phyloP scores from a whole-genome alignment of 352 stramenopile species.

The Pythium myriotylum region DNA sequence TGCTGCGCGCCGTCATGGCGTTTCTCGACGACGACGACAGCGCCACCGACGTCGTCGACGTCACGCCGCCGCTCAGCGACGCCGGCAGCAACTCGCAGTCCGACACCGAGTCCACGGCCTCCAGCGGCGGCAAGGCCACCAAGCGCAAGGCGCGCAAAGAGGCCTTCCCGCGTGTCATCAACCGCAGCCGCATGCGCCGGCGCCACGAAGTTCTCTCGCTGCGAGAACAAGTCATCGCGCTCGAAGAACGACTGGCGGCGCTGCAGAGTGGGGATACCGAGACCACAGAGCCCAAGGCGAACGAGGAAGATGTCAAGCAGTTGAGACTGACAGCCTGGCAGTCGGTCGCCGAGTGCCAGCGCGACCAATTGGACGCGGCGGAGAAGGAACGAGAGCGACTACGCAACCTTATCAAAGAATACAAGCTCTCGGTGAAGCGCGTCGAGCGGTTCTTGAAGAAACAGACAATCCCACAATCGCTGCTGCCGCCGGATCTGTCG shows the following conservation, averaged over 20 bases:
- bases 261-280: slow-evolving; percentile 16
- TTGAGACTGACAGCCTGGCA: slow-evolving; percentile 6
- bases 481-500: neutral
- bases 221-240: slow-evolving; percentile 20
- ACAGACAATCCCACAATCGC: slow-evolving; percentile 1
- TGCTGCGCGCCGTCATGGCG: slow-evolving; percentile 16
- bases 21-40: slow-evolving; percentile 15
- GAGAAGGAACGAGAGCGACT: slow-evolving; percentile 14
- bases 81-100: slow-evolving; percentile 4
- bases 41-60: slow-evolving; percentile 1
- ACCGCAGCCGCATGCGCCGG: slow-evolving; percentile 34
- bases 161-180: slow-evolving; percentile 1
- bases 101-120: slow-evolving; percentile 4
- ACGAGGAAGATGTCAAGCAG: slow-evolving; percentile 15
- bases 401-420: slow-evolving; percentile 9
- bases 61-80: neutral
- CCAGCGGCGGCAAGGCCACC: neutral
- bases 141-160: neutral
- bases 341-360: slow-evolving; percentile 6
- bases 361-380: slow-evolving; percentile 1
- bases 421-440: slow-evolving; percentile 16
- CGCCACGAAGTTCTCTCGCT: slow-evolving; percentile 37
- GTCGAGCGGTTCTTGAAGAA: slow-evolving; percentile 14
- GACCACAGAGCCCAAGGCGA: neutral
- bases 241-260: slow-evolving; percentile 29